These are phyloP conservation scores for Ophiostoma tasmaniense DNA, from an alignment of 2,329 filamentous ascomycete genomes.

Conservation along the genomic window DNA sequence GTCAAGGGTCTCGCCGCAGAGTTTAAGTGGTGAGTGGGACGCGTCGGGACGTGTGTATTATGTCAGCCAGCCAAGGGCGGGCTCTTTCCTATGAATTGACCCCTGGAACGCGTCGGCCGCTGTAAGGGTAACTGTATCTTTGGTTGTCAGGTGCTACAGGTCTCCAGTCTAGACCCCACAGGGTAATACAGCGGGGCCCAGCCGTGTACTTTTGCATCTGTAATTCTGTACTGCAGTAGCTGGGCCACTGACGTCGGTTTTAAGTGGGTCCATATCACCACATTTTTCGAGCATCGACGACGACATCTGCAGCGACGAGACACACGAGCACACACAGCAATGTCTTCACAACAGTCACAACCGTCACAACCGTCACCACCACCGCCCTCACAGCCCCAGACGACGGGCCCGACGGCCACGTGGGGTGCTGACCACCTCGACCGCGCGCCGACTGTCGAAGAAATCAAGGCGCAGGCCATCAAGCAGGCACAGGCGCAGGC, in stretches of 20 bases:
- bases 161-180: background rate
- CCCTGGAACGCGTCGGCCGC: background rate
- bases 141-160: background rate
- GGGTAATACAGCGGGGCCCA: background rate
- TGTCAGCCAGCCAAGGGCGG: background rate
- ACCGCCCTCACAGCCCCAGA: slow-evolving; percentile 11
- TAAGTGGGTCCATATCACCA: background rate
- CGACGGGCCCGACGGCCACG: slow-evolving; percentile 18
- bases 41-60: slow-evolving; percentile 17
- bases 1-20: slow-evolving; percentile 8
- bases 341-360: background rate
- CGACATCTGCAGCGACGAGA: background rate
- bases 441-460: slow-evolving; percentile 22
- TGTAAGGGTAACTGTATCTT: background rate
- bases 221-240: too few species aligned
- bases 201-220: background rate
- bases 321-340: background rate
- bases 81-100: background rate
- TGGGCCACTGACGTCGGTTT: background rate
- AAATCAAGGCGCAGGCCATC: slow-evolving; percentile 27
- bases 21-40: background rate
- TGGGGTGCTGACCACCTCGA: slow-evolving; percentile 23
- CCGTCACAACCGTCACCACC: background rate
- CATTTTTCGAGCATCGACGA: background rate
- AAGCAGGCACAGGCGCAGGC: slow-evolving; percentile 2